phyloP scores from a whole-genome alignment of 192 early-diverging fungal species.

The Linnemannia schmuckeri region DNA sequence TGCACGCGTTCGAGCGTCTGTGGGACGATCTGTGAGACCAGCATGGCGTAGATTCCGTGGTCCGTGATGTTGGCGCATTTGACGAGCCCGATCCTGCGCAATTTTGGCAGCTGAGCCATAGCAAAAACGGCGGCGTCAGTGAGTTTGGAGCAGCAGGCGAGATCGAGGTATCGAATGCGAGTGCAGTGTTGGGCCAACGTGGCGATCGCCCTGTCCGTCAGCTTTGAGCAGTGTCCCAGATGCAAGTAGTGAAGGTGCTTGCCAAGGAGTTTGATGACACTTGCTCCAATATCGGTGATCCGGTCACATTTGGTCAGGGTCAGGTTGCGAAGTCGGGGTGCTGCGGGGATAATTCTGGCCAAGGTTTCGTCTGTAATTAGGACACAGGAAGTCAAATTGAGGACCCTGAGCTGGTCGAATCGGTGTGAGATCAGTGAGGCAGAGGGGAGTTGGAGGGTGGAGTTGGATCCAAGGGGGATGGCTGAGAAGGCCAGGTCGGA shows the following conservation, averaged over 20 bases:
- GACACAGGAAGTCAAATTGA: constrained; percentile 63
- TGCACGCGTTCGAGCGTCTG: constrained; percentile 69
- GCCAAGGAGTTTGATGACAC: constrained; percentile 62
- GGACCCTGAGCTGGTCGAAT: constrained; percentile 66
- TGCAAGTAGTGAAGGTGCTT: constrained; percentile 71
- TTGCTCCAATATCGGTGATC: constrained; percentile 66
- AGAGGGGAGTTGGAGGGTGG: background rate
- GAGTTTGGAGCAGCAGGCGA: constrained; percentile 67
- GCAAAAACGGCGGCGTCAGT: constrained; percentile 66
- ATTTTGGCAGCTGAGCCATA: constrained; percentile 64
- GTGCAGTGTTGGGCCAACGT: constrained; percentile 63
- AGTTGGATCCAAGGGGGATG: constrained; percentile 12
- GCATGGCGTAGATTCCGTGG: constrained; percentile 62
- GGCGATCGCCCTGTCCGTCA: constrained; percentile 66
- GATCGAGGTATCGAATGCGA: constrained; percentile 68
- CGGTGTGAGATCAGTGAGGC: constrained; percentile 10
- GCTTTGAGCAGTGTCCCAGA: constrained; percentile 65
- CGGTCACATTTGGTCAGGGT: constrained; percentile 67
- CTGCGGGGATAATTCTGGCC: constrained; percentile 58
- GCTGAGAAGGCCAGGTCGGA: constrained; percentile 57
- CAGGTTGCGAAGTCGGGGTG: constrained; percentile 67
- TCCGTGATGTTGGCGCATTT: constrained; percentile 74
- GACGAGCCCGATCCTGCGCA: constrained; percentile 70
- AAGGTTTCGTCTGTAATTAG: constrained; percentile 65
- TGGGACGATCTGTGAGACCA: constrained; percentile 55